Conservation (phyloP, 2,329 filamentous ascomycete genomes). For the Diaporthe citrichinensis region DNA sequence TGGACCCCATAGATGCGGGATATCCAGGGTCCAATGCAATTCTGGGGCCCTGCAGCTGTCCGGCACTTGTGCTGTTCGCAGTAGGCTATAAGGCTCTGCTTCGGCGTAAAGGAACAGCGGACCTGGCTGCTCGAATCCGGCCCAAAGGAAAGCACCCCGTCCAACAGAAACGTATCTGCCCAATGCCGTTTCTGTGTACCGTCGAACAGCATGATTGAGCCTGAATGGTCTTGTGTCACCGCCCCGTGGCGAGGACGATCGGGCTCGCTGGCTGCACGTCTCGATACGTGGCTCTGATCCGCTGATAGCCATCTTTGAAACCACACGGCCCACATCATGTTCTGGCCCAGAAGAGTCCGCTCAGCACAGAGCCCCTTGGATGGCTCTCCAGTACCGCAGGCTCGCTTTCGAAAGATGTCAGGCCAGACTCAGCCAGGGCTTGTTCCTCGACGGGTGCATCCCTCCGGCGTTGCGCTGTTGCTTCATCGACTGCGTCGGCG, state of each 20-base stretch:
- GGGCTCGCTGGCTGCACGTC: not conserved
- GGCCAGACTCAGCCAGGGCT: not conserved
- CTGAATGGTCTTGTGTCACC: not conserved
- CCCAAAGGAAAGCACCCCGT: not conserved
- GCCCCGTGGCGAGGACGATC: not conserved
- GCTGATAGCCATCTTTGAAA: constrained; percentile 23
- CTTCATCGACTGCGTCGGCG: not conserved
- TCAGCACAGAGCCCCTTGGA: not conserved
- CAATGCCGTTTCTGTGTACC: not conserved
- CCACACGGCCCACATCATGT: not conserved
- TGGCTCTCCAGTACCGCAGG: not conserved
- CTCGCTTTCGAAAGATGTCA: not conserved
- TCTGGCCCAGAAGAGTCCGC: constrained; percentile 28
- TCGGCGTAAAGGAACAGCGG: not conserved
- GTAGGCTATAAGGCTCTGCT: not conserved
- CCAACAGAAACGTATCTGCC: not conserved
- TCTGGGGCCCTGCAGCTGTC: not conserved
- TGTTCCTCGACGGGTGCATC: constrained; percentile 22
- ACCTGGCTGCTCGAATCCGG: not conserved
- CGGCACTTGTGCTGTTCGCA: not conserved
- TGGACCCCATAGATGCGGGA: not conserved
- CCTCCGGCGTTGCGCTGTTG: constrained; percentile 8
- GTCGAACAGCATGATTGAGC: not conserved
- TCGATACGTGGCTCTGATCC: constrained; percentile 3
- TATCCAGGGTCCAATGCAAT: not conserved